Percentiles rank a stretch among this genome's conserved stretches.
Conservation (phyloP, 768 basidiomycete genomes). For the Russula brevipes region DNA sequence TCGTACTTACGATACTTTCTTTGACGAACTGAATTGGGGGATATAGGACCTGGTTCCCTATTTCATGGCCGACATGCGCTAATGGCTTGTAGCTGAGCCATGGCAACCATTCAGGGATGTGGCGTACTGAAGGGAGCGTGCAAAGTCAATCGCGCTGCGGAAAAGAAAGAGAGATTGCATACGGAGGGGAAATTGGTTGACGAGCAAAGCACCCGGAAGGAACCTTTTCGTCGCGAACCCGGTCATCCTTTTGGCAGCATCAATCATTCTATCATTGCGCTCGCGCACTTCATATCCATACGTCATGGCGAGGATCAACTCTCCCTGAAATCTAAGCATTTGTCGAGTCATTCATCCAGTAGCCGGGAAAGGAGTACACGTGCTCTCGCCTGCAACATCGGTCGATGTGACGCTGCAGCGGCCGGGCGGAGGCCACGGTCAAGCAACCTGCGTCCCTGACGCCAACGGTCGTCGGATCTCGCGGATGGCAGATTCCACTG, state of each 20-base stretch:
- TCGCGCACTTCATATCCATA: not conserved
- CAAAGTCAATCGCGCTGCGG: not conserved
- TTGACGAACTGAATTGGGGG: not conserved
- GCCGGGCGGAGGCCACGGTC: too few relatives aligned
- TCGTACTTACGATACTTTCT: not conserved
- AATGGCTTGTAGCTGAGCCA: too few relatives aligned
- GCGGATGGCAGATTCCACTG: not conserved
- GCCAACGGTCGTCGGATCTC: not conserved
- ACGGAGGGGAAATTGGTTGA: slow-evolving; percentile 2
- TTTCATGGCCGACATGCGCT: too few relatives aligned
- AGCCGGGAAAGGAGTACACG: slow-evolving; percentile 1
- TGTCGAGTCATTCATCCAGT: not conserved
- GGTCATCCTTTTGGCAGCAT: not conserved
- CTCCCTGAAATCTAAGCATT: not conserved
- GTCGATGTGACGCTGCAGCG: too few relatives aligned
- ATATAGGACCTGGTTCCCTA: too few relatives aligned
- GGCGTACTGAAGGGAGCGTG: not conserved
- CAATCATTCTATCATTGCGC: not conserved
- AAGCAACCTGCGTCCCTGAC: not conserved
- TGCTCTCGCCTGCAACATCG: not conserved
- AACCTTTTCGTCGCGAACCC: not conserved
- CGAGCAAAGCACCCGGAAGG: not conserved
- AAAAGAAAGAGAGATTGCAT: not conserved
- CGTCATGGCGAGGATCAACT: not conserved
- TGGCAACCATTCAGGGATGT: not conserved